Evolutionary conservation across 2,329 filamentous ascomycete species (phyloP).

Genomic region (Thielaviopsis cerberus): DNA sequence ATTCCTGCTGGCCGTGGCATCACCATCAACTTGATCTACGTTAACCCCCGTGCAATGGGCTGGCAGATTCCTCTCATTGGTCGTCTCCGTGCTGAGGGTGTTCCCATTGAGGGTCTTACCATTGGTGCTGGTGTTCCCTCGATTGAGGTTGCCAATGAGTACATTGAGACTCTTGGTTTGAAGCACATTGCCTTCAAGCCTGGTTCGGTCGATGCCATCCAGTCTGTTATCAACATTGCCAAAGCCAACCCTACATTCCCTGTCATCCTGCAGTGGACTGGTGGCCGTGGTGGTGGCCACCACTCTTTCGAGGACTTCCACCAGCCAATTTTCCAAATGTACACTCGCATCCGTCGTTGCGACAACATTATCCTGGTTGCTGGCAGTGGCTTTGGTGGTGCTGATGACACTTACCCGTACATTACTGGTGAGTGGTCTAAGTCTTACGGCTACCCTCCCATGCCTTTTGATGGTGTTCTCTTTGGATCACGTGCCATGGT

Average conservation of each 20-base stretch:
- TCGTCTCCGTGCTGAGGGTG: slow-evolving; percentile 62
- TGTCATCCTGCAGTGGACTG: slow-evolving; percentile 88
- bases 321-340: slow-evolving; percentile 79
- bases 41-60: slow-evolving; percentile 71
- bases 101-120: slow-evolving; percentile 79
- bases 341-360: slow-evolving; percentile 66
- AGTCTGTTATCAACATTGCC: slow-evolving; percentile 78
- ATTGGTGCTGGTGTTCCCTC: slow-evolving; percentile 89
- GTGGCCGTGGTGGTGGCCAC: slow-evolving; percentile 80
- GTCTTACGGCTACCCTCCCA: slow-evolving; percentile 69
- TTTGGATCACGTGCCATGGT: slow-evolving; percentile 93
- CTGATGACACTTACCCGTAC: slow-evolving; percentile 83
- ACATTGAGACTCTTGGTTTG: slow-evolving; percentile 78
- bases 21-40: slow-evolving; percentile 77
- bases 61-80: slow-evolving; percentile 82
- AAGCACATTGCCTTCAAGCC: slow-evolving; percentile 94
- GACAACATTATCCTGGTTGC: slow-evolving; percentile 78
- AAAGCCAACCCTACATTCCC: slow-evolving; percentile 88
- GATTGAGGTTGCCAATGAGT: slow-evolving; percentile 80
- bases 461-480: slow-evolving; percentile 85
- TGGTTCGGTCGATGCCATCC: slow-evolving; percentile 72
- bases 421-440: slow-evolving; percentile 78
- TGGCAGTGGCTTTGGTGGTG: slow-evolving; percentile 77
- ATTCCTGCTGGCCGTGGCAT: slow-evolving; percentile 78
- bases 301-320: slow-evolving; percentile 95